These are phyloP conservation scores for Fusarium subtropicale DNA, from an alignment of 2,329 filamentous ascomycete genomes.

Conservation along the genomic window DNA sequence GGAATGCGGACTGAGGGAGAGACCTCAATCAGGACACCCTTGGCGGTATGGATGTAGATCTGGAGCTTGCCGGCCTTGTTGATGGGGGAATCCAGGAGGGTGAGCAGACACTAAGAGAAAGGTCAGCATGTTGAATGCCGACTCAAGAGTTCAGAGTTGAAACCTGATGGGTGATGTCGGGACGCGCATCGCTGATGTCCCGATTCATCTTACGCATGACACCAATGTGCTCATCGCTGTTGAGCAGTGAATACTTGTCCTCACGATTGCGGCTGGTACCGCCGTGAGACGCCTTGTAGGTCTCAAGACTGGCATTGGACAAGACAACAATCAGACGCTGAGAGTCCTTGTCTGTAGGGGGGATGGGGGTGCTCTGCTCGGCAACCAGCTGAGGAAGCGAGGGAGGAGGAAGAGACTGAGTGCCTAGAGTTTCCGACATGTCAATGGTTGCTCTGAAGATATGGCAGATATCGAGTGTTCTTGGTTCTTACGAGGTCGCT, in stretches of 20 bases:
- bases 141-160: slow-evolving; percentile 46
- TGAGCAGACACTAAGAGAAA: slow-evolving; percentile 84
- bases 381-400: slow-evolving; percentile 91
- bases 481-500: slow-evolving; percentile 57
- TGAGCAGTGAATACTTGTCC: slow-evolving; percentile 96
- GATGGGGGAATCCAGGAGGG: slow-evolving; percentile 95
- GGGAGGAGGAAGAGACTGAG: slow-evolving; percentile 94
- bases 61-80: slow-evolving; percentile 98
- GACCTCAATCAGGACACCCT: slow-evolving; percentile 96
- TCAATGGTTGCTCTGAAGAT: slow-evolving; percentile 31
- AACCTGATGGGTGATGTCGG: slow-evolving; percentile 99
- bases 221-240: slow-evolving; percentile 98
- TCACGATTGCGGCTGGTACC: slow-evolving; percentile 76
- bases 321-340: slow-evolving; percentile 94
- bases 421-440: slow-evolving; percentile 66
- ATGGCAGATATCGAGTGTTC: background rate
- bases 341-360: slow-evolving; percentile 87
- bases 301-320: slow-evolving; percentile 97
- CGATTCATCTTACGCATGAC: slow-evolving; percentile 99
- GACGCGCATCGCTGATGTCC: slow-evolving; percentile 96
- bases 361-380: slow-evolving; percentile 88
- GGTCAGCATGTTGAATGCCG: slow-evolving; percentile 62
- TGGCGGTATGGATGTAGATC: slow-evolving; percentile 98
- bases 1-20: slow-evolving; percentile 98
- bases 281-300: slow-evolving; percentile 89